Percentiles rank a stretch among this genome's conserved stretches.
Evolutionary conservation across 192 early-diverging fungal genomes (phyloP).

Genomic region (Lobosporangium transversale): DNA sequence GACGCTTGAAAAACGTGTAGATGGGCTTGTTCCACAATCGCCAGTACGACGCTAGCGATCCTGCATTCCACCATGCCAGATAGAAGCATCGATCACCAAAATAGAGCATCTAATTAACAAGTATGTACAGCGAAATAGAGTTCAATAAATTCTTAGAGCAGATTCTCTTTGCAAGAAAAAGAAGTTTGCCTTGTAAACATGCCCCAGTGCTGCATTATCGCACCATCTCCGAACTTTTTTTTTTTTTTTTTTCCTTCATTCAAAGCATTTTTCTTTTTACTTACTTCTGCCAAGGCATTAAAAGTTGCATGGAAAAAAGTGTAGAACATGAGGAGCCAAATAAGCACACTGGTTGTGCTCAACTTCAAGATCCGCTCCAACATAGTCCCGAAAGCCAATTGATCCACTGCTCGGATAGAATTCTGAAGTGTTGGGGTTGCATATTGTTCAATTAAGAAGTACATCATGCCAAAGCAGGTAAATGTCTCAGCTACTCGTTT

Average conservation of each 20-base stretch:
- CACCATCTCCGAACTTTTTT: too few relatives aligned
- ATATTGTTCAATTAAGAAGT: constrained; percentile 82
- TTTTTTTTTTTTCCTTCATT: too few relatives aligned
- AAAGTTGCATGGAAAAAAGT: constrained; percentile 82
- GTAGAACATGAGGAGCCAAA: constrained; percentile 94
- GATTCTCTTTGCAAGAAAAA: too few relatives aligned
- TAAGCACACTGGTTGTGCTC: constrained; percentile 75
- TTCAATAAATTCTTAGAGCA: too few relatives aligned
- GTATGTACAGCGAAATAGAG: too few relatives aligned
- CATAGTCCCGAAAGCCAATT: constrained; percentile 69
- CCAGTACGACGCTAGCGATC: constrained; percentile 85
- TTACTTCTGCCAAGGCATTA: constrained; percentile 81
- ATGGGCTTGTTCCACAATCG: constrained; percentile 92
- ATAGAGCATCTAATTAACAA: constrained; percentile 70
- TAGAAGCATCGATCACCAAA: constrained; percentile 93
- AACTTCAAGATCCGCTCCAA: constrained; percentile 87
- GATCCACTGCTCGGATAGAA: constrained; percentile 78
- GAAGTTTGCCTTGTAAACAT: too few relatives aligned
- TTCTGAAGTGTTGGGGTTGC: constrained; percentile 83
- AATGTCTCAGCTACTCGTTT: constrained; percentile 79
- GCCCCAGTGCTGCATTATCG: too few relatives aligned
- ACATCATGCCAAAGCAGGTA: constrained; percentile 76
- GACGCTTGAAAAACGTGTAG: constrained; percentile 87
- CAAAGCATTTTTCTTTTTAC: too few relatives aligned
- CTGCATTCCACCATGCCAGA: constrained; percentile 91